Evolutionary conservation across 1,284 basidiomycete genomes (phyloP).

Genomic region (Boletus sp.): DNA sequence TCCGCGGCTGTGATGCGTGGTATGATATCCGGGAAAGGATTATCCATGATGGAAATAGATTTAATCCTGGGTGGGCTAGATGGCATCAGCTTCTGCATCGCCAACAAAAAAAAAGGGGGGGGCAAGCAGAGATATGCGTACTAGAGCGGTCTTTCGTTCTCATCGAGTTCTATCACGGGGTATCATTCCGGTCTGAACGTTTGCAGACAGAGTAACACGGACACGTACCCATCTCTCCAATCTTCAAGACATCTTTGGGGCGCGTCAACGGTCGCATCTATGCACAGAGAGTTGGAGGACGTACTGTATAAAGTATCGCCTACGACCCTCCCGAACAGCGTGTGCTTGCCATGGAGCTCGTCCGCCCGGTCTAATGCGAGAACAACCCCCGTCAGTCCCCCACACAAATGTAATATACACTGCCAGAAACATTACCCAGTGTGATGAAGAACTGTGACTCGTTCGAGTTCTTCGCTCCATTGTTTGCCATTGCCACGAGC

Average conservation of each 20-base stretch:
- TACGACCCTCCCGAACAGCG: slow-evolving; percentile 76
- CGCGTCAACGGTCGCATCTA: not conserved
- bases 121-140: slow-evolving; percentile 39
- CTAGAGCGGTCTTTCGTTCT: slow-evolving; percentile 83
- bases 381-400: not conserved
- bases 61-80: slow-evolving; percentile 85
- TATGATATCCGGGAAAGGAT: slow-evolving; percentile 92
- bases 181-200: no score
- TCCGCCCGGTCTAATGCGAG: slow-evolving; percentile 71
- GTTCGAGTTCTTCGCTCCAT: slow-evolving; percentile 78
- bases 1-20: slow-evolving; percentile 96
- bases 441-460: slow-evolving; percentile 92
- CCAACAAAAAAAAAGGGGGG: not conserved
- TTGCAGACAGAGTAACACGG: not conserved
- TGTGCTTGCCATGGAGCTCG: slow-evolving; percentile 86
- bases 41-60: slow-evolving; percentile 79
- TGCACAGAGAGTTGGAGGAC: slow-evolving; percentile 30
- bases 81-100: not conserved
- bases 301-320: slow-evolving; percentile 86
- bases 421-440: slow-evolving; percentile 51
- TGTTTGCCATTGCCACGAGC: slow-evolving; percentile 92
- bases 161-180: slow-evolving; percentile 81
- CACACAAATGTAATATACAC: no score
- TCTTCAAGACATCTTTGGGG: slow-evolving; percentile 76
- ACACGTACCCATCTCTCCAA: slow-evolving; percentile 74